Percentiles rank a stretch among this genome's conserved stretches.
Conservation (phyloP, 257 asterid genomes). For the Plantago major region DNA sequence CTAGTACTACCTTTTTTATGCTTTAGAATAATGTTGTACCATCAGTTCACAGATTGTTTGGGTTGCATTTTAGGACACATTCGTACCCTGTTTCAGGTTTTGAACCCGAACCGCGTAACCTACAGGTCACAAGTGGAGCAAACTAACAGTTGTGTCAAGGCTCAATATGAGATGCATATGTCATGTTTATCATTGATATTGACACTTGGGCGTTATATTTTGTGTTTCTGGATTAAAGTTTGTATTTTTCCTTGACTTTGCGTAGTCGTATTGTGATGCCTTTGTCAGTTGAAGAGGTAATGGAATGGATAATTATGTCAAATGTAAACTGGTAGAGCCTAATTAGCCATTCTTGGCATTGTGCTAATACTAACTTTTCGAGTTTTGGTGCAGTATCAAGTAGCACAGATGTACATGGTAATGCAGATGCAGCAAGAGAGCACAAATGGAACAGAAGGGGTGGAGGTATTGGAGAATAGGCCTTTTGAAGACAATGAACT, state of each 20-base stretch:
- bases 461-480: conserved; percentile 80
- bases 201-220: background rate
- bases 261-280: conserved; percentile 85
- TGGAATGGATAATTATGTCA: background rate
- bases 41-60: too few relatives aligned
- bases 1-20: too few relatives aligned
- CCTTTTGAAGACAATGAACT: conserved; percentile 63
- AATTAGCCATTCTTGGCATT: background rate
- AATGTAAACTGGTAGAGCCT: background rate
- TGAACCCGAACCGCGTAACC: too few relatives aligned
- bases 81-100: too few relatives aligned
- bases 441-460: conserved; percentile 78
- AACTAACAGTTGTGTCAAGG: background rate
- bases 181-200: background rate
- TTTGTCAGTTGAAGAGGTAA: conserved; percentile 81
- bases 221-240: background rate
- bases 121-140: too few relatives aligned
- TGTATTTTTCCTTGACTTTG: conserved; percentile 43
- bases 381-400: conserved; percentile 57
- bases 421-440: conserved; percentile 91
- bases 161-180: conserved; percentile 3
- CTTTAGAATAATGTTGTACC: too few relatives aligned
- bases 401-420: conserved; percentile 83
- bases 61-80: too few relatives aligned
- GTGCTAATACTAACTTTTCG: background rate